Base-by-base conservation (phyloP, 2,329 filamentous ascomycete genomes). In the Zymoseptoria tritici region DNA sequence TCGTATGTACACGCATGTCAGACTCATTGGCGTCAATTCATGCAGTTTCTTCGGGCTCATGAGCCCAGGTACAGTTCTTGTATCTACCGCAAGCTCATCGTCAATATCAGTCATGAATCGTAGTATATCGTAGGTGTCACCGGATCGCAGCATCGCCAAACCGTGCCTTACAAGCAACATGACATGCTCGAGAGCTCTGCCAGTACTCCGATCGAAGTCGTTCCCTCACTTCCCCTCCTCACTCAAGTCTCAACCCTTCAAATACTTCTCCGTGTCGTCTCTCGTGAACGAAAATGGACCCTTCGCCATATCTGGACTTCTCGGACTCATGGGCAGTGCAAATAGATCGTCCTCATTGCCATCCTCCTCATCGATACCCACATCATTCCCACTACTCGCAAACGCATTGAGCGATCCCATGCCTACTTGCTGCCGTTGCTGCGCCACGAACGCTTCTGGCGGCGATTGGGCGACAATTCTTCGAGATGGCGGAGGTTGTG, bases 241-340 rank as follows among this genome's bases (percentile, higher is more conserved):
- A 42, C 16, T 13, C 36, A 46, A 46, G 4, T 16, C 16, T 46
- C 13, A 46, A n/a, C 63, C 63, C 54, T 70, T 65, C 51, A 69
- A 21, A 54, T 74, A 74, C 31, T 63, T 62, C 63, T 64, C 66
- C 49, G 71, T 76, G 62, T 79, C 77, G 51, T 72, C 68, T n/a
- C 72, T 72, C 2, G 63, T 67, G 71, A 86, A 83, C 3, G 82
- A 83, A 70, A 96, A 97, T 0, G 91, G 91, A 70, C 89, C 92
- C 67, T 86, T 89, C 57, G 86, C 85, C 80, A 94, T 91, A 66
- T 95, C 91, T 0, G 91, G 91, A 68, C 89, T 92, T 55, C 91
- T 81, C 1, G 91, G 91, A 69, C 89, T 93, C 76, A 96, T 85
- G 1, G 90, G 91, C 56, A 96, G 81, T 0, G 91, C 91, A 71